Evolutionary conservation across 306 rosid species (phyloP).

Genomic region (Amphicarpaea edgeworthii): DNA sequence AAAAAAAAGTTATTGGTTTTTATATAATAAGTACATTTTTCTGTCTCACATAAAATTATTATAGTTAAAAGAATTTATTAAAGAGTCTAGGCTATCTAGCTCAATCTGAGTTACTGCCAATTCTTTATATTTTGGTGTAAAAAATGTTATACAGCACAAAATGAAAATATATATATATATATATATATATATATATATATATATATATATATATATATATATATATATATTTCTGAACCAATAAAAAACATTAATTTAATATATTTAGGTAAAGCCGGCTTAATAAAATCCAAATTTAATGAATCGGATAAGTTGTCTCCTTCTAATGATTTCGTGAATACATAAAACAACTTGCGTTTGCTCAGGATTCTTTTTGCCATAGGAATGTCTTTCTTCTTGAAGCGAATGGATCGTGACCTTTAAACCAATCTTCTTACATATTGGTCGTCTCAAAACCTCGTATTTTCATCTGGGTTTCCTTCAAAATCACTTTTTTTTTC

Average conservation of each 20-base stretch:
- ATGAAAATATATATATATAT: no score
- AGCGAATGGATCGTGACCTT: conserved; percentile 39
- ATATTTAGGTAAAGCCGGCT: neutral
- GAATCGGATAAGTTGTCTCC: neutral
- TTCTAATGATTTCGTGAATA: conserved; percentile 23
- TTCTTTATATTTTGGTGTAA: no score
- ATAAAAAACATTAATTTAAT: neutral
- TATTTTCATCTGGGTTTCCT: conserved; percentile 20
- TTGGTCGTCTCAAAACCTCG: neutral
- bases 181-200: no score
- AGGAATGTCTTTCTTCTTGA: conserved; percentile 17
- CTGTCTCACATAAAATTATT: no score
- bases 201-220: no score
- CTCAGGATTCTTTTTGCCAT: neutral
- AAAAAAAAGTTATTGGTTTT: no score
- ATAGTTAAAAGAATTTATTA: no score
- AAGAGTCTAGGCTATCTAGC: no score
- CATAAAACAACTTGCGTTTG: neutral
- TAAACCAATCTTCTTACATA: conserved; percentile 31
- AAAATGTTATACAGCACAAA: no score
- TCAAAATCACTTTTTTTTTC: conserved; percentile 27
- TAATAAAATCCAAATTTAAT: neutral
- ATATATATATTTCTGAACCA: neutral
- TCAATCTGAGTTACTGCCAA: no score
- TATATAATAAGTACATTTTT: no score